These are phyloP conservation scores for Astrothelium macrocarpum DNA, from an alignment of 495 filamentous ascomycete genomes.

Conservation along the genomic window DNA sequence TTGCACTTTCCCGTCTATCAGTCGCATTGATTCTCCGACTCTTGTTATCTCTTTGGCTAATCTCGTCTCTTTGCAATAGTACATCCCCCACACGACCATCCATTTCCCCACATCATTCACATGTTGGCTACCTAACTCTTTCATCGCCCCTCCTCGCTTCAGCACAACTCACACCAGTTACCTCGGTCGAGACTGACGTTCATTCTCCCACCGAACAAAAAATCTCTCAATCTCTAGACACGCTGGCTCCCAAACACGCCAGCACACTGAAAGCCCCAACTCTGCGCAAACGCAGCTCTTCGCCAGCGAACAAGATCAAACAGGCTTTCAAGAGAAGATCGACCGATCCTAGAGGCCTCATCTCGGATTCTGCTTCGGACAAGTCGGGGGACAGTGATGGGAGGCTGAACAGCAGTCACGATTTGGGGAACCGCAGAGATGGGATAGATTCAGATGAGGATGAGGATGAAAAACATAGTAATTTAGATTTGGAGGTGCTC, in stretches of 20 bases:
- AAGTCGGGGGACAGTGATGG: slow-evolving; percentile 16
- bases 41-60: background rate
- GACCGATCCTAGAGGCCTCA: slow-evolving; percentile 8
- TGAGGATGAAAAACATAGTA: background rate
- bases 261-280: slow-evolving; percentile 16
- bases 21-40: background rate
- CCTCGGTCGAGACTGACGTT: slow-evolving; percentile 17
- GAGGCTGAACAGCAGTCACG: slow-evolving; percentile 1
- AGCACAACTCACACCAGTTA: slow-evolving; percentile 14
- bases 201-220: background rate
- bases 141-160: slow-evolving; percentile 63
- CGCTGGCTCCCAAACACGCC: slow-evolving; percentile 16
- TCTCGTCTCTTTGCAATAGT: background rate
- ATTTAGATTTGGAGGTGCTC: background rate
- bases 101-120: slow-evolving; percentile 62
- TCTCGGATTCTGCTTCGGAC: slow-evolving; percentile 14
- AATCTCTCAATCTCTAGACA: slow-evolving; percentile 6
- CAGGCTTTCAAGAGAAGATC: slow-evolving; percentile 23
- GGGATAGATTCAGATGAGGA: background rate
- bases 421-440: background rate
- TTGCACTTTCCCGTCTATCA: background rate
- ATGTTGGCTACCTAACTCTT: slow-evolving; percentile 68
- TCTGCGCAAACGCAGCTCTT: slow-evolving; percentile 18
- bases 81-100: slow-evolving; percentile 33
- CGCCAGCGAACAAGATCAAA: slow-evolving; percentile 28